phyloP scores from a whole-genome alignment of 2,329 filamentous ascomycete genomes.

The Rutstroemia sp. region DNA sequence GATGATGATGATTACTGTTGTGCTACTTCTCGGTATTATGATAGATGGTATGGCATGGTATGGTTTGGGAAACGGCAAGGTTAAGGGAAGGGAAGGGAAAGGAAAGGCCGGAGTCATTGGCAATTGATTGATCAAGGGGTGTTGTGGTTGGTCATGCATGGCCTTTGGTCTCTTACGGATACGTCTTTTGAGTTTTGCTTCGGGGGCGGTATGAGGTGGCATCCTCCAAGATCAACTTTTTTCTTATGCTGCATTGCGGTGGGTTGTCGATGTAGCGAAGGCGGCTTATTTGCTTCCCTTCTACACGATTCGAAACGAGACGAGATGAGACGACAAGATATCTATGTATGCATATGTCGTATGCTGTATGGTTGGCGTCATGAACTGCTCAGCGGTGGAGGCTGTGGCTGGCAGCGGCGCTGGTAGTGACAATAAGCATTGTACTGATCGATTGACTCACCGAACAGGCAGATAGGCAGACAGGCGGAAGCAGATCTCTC shows the following conservation, averaged over 20 bases:
- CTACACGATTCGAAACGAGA: neutral
- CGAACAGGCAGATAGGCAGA: neutral
- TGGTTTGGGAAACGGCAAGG: constrained; percentile 1
- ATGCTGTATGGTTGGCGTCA: too few species aligned
- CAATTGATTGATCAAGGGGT: constrained; percentile 7
- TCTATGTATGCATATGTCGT: too few species aligned
- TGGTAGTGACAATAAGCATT: too few species aligned
- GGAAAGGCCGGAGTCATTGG: constrained; percentile 1
- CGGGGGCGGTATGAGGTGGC: constrained; percentile 1
- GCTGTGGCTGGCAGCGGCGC: too few species aligned
- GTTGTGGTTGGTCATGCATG: constrained; percentile 11
- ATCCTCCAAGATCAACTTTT: neutral
- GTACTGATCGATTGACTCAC: neutral
- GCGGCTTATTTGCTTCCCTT: neutral
- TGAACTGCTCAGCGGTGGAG: too few species aligned
- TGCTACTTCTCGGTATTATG: neutral
- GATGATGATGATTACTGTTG: neutral
- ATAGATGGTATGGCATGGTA: neutral
- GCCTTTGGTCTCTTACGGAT: neutral
- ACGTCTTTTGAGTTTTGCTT: neutral
- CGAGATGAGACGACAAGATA: too few species aligned
- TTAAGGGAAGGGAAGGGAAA: constrained; percentile 1
- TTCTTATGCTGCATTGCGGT: neutral
- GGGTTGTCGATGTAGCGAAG: neutral
- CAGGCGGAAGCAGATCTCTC: neutral